Evolutionary conservation across 768 basidiomycete genomes (phyloP), one percentile per base, ranked within the genome.

Genomic region (Mrakia blollopis): DNA sequence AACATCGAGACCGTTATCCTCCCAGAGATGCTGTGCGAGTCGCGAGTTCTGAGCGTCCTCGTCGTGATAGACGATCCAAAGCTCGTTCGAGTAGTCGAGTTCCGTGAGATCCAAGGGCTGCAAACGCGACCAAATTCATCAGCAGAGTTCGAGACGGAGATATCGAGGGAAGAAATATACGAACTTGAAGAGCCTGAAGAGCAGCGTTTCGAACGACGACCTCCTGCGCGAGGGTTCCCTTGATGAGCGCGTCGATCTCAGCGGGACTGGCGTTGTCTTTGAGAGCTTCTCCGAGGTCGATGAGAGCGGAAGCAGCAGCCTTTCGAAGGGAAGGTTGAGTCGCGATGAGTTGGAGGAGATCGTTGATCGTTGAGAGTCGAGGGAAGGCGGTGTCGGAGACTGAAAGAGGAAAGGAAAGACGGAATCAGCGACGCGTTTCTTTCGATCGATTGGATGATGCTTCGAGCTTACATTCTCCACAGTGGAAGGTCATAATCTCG

Each of bases 81-180:
- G 83, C 81, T 92, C 90, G 0, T 91, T 89, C 2, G 91, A 92
- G 91, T 94, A 99, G 78, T 97, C 94, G 52, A 93, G 82, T 68
- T 98, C 96, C 0, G 95, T 98, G 67, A 98, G 83, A 83, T 98
- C 97, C 79, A 98, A 91, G 0, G 94, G 91, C 93, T 98, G 78
- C 37, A 32, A n/a, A n/a, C 32, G 54, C 8, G 73, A 61, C 21
- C 23, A 18, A 37, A 13, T 39, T 21, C 25, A 9, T 74, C 76
- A 73, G 60, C 7, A 16, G 2, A 2, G 14, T 44, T 52, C 61
- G 50, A 13, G 70, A 5, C 6, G 5, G 39, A 72, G n/a, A 18
- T n/a, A 8, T 14, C 10, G 23, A 37, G 44, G 41, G 3, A 37
- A 69, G n/a, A n/a, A n/a, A n/a, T n/a, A n/a, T n/a, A n/a, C 85